Evolutionary conservation across 2,329 filamentous ascomycete species (phyloP), one percentile per base, ranked within the genome.

Genomic region (Hypoxylon sp.): DNA sequence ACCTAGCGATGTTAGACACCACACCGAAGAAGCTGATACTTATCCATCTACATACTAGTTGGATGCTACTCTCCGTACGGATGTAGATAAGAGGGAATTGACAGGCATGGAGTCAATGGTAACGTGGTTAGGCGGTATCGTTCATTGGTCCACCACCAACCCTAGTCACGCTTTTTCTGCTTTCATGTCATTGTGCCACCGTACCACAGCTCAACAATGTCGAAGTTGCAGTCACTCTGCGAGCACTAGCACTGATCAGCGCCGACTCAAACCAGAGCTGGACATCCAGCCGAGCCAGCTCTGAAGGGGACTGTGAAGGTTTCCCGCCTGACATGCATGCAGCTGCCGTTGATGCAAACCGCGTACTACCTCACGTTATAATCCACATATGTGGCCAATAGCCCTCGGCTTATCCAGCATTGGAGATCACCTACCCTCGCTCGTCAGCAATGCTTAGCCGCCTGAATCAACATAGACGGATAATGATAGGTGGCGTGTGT

Each of bases 321-420:
- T 68, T 70, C 67, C 69, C 69, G 67, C 69, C 69, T 70, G 69
- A 68, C 67, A 72, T 72, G 67, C 67, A 72, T 72, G 69, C 67
- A 72, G 69, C 69, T 72, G 56, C 61, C 51, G 67, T 67, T 70
- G 64, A 69, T 70, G 64, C 57, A 70, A 69, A 67, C 61, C 64
- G 61, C 64, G 63, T 72, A 57, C 69, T 65, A 70, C 69, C 64
- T 70, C 67, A 68, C 64, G 61, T 66, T 67, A 72, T 68, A 70
- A 62, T 68, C 69, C 51, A 62, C 69, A 25, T 37, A 63, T 58
- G 50, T 57, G 49, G 59, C 69, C 67, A 64, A 65, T 72, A 35
- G 55, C 54, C 58, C 58, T 50, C 64, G 57, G 67, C 61, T 65
- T 66, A 67, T 68, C 66, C 57, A 59, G 49, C 61, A 51, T 49